Base-by-base conservation (phyloP, 345 rosid genomes). In the Pistacia vera region DNA sequence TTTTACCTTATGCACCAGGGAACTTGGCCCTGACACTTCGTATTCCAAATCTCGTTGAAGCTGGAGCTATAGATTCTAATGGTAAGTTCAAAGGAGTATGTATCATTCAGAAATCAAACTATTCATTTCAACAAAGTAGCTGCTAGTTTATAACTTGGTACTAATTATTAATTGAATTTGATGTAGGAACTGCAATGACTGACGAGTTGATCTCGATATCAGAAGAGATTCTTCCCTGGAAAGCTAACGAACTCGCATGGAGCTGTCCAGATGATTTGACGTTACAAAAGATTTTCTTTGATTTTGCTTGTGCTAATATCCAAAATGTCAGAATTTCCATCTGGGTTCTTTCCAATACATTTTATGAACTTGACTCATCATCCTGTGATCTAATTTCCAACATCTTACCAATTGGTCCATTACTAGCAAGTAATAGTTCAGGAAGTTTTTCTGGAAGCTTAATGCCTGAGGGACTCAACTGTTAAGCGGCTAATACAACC, bases 321-420 rank as follows among this genome's bases (percentile, higher is more conserved):
- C 35, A 72, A 61, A 3, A 54, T 51, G 11, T 63, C 72, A 79
- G 28, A 59, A 59, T 35, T 75, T 66, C 79, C 10, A 30, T 68
- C 66, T 33, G 55, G 58, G 12, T 82, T 36, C 70, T 83, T 20
- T 63, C 48, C 77, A 81, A 85, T 74, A 57, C 82, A 4, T 63
- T 76, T 66, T 38, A 65, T 48, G 83, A 80, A 30, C 88, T 85
- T 5, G 81, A 85, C 33, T 22, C 81, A 4, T 1, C 61, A 8
- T 67, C 74, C 12, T 72, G 33, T 62, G 20, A 78, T 36, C 12
- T 76, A 44, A 25, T 72, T 69, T 83, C 78, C 0, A 71, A 76
- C 2, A 58, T 65, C 67, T 17, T 81, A 60, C 77, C 86, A 0
- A 68, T 83, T 2, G 88, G 90, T 63, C 80, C 88, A 9, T 68